A percentile compares a stretch with the other conserved stretches of the same genome.
Evolutionary conservation across 2,329 filamentous ascomycete genomes (phyloP).

Genomic region (Colletotrichum gloeosporioides): DNA sequence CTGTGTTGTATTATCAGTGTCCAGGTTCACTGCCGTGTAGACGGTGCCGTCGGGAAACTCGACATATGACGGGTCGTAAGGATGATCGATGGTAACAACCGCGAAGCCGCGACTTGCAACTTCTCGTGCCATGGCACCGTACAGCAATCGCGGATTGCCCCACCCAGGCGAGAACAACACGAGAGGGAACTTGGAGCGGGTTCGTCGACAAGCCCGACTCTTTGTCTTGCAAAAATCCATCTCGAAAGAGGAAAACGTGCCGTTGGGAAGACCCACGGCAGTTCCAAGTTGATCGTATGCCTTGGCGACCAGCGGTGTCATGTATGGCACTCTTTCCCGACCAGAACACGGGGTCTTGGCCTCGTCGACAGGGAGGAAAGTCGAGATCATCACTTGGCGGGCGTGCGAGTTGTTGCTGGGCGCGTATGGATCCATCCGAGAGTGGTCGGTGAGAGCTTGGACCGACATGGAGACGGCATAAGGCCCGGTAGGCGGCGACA

Average conservation of each 20-base stretch:
- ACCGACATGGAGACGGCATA: conserved; percentile 32
- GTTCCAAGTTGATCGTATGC: conserved; percentile 31
- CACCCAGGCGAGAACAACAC: conserved; percentile 52
- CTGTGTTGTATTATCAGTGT: conserved; percentile 19
- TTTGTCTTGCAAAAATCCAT: conserved; percentile 29
- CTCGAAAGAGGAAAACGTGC: conserved; percentile 31
- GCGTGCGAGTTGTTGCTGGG: conserved; percentile 24
- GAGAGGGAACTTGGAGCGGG: conserved; percentile 19
- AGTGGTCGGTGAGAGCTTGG: conserved; percentile 32
- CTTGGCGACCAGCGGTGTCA: conserved; percentile 36
- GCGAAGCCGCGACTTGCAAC: conserved; percentile 51
- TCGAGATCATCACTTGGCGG: conserved; percentile 31
- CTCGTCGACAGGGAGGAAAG: conserved; percentile 34
- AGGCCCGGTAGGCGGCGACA: conserved; percentile 33
- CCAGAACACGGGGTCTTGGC: conserved; percentile 24
- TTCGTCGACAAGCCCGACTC: not conserved
- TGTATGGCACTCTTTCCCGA: conserved; percentile 30
- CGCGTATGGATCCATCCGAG: conserved; percentile 35
- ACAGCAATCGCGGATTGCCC: conserved; percentile 45
- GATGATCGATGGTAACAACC: conserved; percentile 55
- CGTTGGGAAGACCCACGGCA: conserved; percentile 32
- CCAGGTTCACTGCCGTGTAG: conserved; percentile 18
- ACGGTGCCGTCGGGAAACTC: conserved; percentile 50
- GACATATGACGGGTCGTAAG: conserved; percentile 48
- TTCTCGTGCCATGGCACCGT: conserved; percentile 47